Conservation (phyloP, 192 early-diverging fungal genomes). For the Coemansia sp. region DNA sequence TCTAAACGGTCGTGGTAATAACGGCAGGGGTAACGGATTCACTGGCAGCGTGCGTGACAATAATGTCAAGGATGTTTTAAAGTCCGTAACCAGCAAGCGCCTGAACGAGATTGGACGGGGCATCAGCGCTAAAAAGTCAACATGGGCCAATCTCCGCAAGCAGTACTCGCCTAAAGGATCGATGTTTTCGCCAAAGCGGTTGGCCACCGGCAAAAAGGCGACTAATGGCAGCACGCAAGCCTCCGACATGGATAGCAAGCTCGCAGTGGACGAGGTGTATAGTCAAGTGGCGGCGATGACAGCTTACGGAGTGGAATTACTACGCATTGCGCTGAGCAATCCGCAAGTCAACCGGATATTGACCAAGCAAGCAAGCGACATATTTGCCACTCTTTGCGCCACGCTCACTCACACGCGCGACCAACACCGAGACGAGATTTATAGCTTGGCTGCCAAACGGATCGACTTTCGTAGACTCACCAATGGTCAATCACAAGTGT, state of each 20-base stretch:
- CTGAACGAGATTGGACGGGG: neutral
- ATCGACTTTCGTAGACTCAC: neutral
- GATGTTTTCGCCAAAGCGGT: neutral
- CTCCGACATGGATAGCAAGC: neutral
- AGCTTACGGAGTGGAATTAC: neutral
- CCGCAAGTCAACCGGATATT: neutral
- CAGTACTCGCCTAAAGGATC: slow-evolving; percentile 1
- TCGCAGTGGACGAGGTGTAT: neutral
- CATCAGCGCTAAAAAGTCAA: neutral
- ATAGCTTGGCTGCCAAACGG: neutral
- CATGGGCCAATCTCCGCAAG: neutral
- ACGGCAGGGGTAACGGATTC: too few species aligned
- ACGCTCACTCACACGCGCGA: neutral
- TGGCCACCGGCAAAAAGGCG: neutral
- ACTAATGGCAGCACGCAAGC: neutral
- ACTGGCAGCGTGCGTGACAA: too few species aligned
- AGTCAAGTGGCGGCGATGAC: neutral
- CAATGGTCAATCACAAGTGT: neutral
- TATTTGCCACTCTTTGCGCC: neutral
- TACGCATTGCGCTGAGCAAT: neutral
- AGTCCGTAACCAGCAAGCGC: neutral
- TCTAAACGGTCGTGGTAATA: neutral
- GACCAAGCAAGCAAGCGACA: neutral
- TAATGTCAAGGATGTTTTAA: neutral
- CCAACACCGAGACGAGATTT: neutral